A percentile compares a stretch with the other conserved stretches of the same genome.
Conservation (phyloP, 1,284 basidiomycete species). For the Puccinia horiana region DNA sequence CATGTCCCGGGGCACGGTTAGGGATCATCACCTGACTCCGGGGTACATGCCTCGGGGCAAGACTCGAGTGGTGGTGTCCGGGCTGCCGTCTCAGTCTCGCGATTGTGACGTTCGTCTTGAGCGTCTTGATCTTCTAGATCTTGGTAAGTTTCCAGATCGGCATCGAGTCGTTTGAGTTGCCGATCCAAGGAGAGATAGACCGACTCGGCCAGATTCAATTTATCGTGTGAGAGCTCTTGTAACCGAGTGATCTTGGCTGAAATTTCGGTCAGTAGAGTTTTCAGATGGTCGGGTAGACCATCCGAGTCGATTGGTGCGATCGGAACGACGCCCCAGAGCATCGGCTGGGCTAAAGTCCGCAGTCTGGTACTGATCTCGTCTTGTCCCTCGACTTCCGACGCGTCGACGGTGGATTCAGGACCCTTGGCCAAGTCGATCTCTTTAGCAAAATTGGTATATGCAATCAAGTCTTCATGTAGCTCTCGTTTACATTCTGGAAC, state of each 20-base stretch:
- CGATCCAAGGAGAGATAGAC: constrained; percentile 37
- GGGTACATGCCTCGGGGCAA: too few species aligned
- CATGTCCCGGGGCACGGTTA: too few species aligned
- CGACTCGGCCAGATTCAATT: constrained; percentile 39
- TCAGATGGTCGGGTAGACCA: constrained; percentile 2
- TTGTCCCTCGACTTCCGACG: neutral
- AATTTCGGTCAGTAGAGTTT: constrained; percentile 29
- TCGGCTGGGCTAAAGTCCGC: constrained; percentile 22
- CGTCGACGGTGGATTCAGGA: neutral
- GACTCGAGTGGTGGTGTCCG: too few species aligned
- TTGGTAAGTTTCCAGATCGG: constrained; percentile 36
- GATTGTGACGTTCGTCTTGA: neutral
- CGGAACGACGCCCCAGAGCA: constrained; percentile 19
- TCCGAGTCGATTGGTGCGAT: constrained; percentile 9
- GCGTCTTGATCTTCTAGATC: constrained; percentile 42
- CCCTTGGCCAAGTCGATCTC: neutral
- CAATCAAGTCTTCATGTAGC: constrained; percentile 42
- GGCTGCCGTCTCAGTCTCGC: neutral
- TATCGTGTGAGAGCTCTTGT: constrained; percentile 32
- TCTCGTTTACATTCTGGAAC: constrained; percentile 39
- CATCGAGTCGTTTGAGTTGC: constrained; percentile 37
- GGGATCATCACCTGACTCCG: too few species aligned
- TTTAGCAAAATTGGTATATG: constrained; percentile 34
- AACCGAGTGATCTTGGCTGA: constrained; percentile 16
- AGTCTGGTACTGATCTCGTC: constrained; percentile 10